phyloP scores from a whole-genome alignment of 352 stramenopile genomes.

The Pythium volutum region DNA sequence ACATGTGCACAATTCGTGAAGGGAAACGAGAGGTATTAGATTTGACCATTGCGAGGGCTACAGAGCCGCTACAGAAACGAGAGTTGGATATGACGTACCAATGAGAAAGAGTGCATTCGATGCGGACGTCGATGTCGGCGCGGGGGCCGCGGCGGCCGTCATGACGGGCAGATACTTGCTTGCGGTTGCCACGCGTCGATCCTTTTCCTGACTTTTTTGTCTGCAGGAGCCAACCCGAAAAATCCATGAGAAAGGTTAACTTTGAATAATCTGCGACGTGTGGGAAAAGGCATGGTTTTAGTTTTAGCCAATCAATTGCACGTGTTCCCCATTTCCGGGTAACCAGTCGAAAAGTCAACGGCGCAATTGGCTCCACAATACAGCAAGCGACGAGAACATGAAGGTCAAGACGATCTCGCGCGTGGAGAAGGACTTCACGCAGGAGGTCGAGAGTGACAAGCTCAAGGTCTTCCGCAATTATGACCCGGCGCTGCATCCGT shows the following conservation, averaged over 20 bases:
- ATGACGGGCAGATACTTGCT: background rate
- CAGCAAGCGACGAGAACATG: constrained; percentile 66
- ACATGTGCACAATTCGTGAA: background rate
- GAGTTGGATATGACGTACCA: constrained; percentile 29
- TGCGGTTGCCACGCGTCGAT: background rate
- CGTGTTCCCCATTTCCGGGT: constrained; percentile 7
- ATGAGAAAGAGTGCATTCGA: constrained; percentile 73
- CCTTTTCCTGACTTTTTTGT: background rate
- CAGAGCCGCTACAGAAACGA: background rate
- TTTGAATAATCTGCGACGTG: constrained; percentile 18
- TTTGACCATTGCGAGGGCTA: background rate
- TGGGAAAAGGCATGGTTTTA: background rate
- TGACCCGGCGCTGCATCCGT: constrained; percentile 93
- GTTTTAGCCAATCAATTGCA: constrained; percentile 20
- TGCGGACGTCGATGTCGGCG: constrained; percentile 31
- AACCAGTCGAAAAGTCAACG: constrained; percentile 24
- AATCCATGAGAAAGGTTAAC: constrained; percentile 1
- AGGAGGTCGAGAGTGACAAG: constrained; percentile 92
- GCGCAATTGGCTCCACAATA: constrained; percentile 6
- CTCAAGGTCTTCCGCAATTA: constrained; percentile 97
- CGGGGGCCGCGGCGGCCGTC: constrained; percentile 11
- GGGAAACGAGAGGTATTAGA: background rate
- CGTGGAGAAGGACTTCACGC: constrained; percentile 92
- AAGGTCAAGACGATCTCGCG: constrained; percentile 99
- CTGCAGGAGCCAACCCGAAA: background rate